Base-by-base conservation (phyloP, 192 early-diverging fungal species). In the Chytriomyces sp. region DNA sequence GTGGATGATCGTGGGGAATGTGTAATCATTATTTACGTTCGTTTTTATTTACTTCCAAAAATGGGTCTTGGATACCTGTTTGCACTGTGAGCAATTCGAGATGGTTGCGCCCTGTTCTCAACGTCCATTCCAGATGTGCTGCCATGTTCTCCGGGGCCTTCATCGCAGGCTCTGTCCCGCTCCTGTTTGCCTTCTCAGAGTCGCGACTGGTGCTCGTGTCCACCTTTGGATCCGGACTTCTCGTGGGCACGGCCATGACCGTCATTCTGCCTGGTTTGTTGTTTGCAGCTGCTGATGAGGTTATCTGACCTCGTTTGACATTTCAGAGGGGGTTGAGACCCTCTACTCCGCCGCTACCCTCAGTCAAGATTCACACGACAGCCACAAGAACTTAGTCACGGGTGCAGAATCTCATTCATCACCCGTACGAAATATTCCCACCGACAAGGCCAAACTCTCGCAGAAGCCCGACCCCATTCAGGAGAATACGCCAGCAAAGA, bases 231-330 rank as follows among this genome's bases (percentile, higher is more conserved):
- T 91, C 93, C 11, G 97, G 97, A 18, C 90, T 98, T 26, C 85
- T 98, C n/a, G 91, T 97, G 57, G 95, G 95, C 28, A 94, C 95
- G 6, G 92, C 94, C 0, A 84, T 98, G 35, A 88, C 93, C n/a
- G 94, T 98, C 6, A 97, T 98, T 70, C 83, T 98, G 67, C 97
- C 97, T 6, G 97, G 65, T 35, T 35, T 2, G 28, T 35, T 35
- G 61, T 61, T 66, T 16, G 35, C n/a, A 11, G 45, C 67, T 28
- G 44, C 13, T 63, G 53, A 0, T 18, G 11, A 57, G 20, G 53
- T 57, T 57, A 18, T 11, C 53, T 57, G 53, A 18, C 11, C 53
- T 57, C 11, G 53, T 57, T 57, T 57, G 11, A 57, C 11, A 1
- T 13, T 57, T 48, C 18, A n/a, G 18, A 98, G 81, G 97, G 97